Conservation (phyloP, 495 filamentous ascomycete genomes). For the Aspergillus coremiiformis region DNA sequence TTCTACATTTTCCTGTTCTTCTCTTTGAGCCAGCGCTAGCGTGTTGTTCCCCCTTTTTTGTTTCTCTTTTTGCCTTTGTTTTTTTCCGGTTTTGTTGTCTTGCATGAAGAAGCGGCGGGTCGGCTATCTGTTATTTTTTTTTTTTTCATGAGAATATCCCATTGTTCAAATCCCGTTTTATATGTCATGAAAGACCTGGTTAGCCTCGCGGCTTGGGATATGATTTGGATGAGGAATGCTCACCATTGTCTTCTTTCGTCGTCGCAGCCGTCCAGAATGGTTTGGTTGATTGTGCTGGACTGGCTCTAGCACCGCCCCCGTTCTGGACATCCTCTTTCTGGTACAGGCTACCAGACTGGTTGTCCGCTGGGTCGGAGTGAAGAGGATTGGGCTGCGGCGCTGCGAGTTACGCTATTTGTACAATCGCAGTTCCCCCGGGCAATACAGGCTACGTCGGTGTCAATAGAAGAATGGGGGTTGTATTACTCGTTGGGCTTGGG, state of each 20-base stretch:
- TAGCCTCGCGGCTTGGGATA: slow-evolving; percentile 54
- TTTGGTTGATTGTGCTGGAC: background rate
- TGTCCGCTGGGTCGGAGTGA: slow-evolving; percentile 10
- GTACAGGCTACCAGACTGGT: slow-evolving; percentile 21
- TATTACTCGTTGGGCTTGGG: slow-evolving; percentile 1
- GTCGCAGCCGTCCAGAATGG: slow-evolving; percentile 15
- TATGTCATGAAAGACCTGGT: slow-evolving; percentile 51
- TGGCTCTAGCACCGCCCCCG: background rate
- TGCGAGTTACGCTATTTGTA: slow-evolving; percentile 16
- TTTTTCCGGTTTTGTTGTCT: slow-evolving; percentile 23
- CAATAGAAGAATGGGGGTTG: slow-evolving; percentile 7
- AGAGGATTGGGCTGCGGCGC: slow-evolving; percentile 7
- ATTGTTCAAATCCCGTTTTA: slow-evolving; percentile 29
- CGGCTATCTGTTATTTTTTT: slow-evolving; percentile 42
- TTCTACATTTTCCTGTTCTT: slow-evolving; percentile 10
- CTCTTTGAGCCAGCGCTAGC: slow-evolving; percentile 29
- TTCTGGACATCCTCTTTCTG: slow-evolving; percentile 8
- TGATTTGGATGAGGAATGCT: slow-evolving; percentile 48
- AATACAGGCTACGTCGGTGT: slow-evolving; percentile 2
- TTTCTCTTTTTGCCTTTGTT: too few relatives aligned
- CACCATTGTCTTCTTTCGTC: slow-evolving; percentile 35
- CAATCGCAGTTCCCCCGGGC: slow-evolving; percentile 16
- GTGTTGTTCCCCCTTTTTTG: slow-evolving; percentile 19
- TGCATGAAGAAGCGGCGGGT: slow-evolving; percentile 48
- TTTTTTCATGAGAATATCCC: slow-evolving; percentile 22